Percentiles rank a stretch among this genome's conserved stretches.
phyloP scores from a whole-genome alignment of 441 rosid species.

The Pelargonium cotyledonis region DNA sequence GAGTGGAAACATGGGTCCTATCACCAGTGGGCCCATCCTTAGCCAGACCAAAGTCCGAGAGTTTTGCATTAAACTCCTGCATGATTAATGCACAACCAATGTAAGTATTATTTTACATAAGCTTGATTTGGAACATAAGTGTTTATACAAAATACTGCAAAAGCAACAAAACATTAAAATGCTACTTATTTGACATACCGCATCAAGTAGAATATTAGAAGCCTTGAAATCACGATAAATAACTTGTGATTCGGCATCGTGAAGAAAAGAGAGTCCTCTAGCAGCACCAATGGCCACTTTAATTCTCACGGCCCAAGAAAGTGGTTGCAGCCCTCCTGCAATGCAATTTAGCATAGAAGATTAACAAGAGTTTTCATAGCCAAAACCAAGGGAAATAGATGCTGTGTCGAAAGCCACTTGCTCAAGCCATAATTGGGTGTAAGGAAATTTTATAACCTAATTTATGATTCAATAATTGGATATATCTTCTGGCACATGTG shows the following conservation, averaged over 20 bases:
- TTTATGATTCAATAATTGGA: too few species aligned
- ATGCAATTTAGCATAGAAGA: not conserved
- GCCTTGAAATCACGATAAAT: slow-evolving; percentile 80
- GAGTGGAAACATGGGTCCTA: slow-evolving; percentile 77
- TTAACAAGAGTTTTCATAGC: not conserved
- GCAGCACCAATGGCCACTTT: slow-evolving; percentile 57
- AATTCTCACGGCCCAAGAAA: slow-evolving; percentile 63
- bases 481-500: too few species aligned
- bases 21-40: slow-evolving; percentile 89
- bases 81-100: slow-evolving; percentile 33
- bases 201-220: slow-evolving; percentile 74
- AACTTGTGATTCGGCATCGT: slow-evolving; percentile 58
- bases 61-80: slow-evolving; percentile 74
- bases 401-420: too few species aligned
- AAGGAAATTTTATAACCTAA: too few species aligned
- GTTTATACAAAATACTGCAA: slow-evolving; percentile 7
- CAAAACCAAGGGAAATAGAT: too few species aligned
- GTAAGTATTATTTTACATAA: not conserved
- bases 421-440: too few species aligned
- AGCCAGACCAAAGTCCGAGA: slow-evolving; percentile 89
- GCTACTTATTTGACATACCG: slow-evolving; percentile 34
- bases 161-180: slow-evolving; percentile 7
- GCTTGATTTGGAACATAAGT: not conserved
- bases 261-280: slow-evolving; percentile 69
- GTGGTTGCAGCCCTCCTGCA: slow-evolving; percentile 60